Evolutionary conservation across 257 asterid genomes (phyloP).

Genomic region (Lithospermum erythrorhizon): DNA sequence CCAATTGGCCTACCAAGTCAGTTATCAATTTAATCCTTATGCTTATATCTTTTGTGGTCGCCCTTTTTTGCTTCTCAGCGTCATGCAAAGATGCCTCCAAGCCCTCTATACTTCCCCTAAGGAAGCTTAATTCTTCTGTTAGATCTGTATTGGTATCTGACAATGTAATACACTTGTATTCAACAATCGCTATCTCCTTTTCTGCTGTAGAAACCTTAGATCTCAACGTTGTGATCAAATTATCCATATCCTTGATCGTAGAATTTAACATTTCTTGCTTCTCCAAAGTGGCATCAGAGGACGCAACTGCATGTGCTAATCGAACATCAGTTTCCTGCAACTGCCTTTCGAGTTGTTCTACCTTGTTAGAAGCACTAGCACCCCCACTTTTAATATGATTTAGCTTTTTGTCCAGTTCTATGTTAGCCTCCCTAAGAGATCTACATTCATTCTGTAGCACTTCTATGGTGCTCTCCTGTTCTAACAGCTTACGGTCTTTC

Average conservation of each 20-base stretch:
- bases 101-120: constrained; percentile 33
- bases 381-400: constrained; percentile 51
- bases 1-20: constrained; percentile 60
- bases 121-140: constrained; percentile 41
- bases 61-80: too few species aligned
- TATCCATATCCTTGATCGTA: constrained; percentile 98
- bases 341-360: constrained; percentile 54
- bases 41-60: constrained; percentile 44
- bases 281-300: constrained; percentile 78
- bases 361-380: constrained; percentile 44
- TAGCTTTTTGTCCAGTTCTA: constrained; percentile 65
- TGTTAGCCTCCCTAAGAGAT: constrained; percentile 45
- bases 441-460: constrained; percentile 36
- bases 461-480: constrained; percentile 28
- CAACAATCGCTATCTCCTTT: constrained; percentile 43
- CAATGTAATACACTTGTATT: constrained; percentile 45
- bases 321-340: constrained; percentile 50
- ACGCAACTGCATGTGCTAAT: constrained; percentile 53
- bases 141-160: constrained; percentile 55
- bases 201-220: constrained; percentile 63
- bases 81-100: constrained; percentile 47
- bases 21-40: constrained; percentile 43
- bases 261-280: constrained; percentile 75
- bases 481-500: constrained; percentile 34
- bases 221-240: constrained; percentile 80